These are phyloP conservation scores for Lecanicillium sp. DNA, from an alignment of 2,329 filamentous ascomycete genomes.

Conservation along the genomic window DNA sequence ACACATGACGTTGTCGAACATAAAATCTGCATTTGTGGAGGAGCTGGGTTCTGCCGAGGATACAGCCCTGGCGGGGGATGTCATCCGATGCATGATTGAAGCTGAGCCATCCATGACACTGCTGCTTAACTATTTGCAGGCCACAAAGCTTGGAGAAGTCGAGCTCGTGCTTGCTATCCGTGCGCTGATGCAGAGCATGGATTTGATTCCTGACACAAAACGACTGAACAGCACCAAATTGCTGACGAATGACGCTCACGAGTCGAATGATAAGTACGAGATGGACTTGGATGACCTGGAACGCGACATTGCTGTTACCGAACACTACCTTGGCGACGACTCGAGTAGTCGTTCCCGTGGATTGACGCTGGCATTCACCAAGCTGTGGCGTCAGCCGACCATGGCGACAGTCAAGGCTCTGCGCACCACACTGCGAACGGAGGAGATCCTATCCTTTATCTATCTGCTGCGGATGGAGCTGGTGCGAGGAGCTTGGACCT, in stretches of 20 bases:
- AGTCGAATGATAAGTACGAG: conserved; percentile 26
- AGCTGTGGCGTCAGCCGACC: conserved; percentile 58
- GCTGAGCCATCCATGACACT: conserved; percentile 62
- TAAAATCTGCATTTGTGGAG: conserved; percentile 48
- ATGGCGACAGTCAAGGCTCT: conserved; percentile 53
- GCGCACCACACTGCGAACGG: conserved; percentile 52
- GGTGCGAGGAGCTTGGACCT: conserved; percentile 67
- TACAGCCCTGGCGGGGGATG: conserved; percentile 47
- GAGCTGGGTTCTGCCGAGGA: conserved; percentile 33
- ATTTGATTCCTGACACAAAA: conserved; percentile 39
- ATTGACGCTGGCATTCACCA: conserved; percentile 59
- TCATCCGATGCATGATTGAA: conserved; percentile 53
- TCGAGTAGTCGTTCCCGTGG: conserved; percentile 54
- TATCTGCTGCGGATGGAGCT: conserved; percentile 66
- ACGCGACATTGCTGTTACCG: conserved; percentile 57
- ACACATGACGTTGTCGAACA: conserved; percentile 50
- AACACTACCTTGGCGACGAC: conserved; percentile 58
- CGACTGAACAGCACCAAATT: conserved; percentile 23
- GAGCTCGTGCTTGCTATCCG: conserved; percentile 61
- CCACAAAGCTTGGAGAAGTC: conserved; percentile 54
- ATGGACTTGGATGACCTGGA: conserved; percentile 54
- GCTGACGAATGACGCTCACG: conserved; percentile 20
- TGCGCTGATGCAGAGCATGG: conserved; percentile 60
- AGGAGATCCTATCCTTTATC: conserved; percentile 64
- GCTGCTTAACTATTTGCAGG: conserved; percentile 55